Evolutionary conservation across 805 yeast genomes (phyloP).

Genomic region (Torulaspora delbrueckii): DNA sequence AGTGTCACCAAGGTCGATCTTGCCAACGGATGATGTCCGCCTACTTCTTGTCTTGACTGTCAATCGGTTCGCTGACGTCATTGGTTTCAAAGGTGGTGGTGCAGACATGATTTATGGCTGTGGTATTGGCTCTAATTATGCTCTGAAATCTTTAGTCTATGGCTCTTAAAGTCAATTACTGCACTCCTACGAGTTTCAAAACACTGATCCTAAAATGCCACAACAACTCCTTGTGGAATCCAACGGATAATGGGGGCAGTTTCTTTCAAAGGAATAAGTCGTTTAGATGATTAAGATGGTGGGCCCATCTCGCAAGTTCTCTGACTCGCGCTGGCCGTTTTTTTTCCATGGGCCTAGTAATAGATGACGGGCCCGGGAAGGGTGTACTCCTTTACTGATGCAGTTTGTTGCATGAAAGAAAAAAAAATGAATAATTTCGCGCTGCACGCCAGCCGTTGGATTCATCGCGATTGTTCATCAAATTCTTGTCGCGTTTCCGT

Average conservation of each 20-base stretch:
- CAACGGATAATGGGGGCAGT: background rate
- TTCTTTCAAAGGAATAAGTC: background rate
- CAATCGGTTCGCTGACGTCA: slow-evolving; percentile 12
- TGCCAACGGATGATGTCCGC: slow-evolving; percentile 70
- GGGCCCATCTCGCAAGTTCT: background rate
- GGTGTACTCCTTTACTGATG: background rate
- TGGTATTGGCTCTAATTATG: background rate
- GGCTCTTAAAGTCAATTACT: background rate
- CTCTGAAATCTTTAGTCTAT: background rate
- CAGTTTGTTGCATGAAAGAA: background rate
- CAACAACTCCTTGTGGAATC: background rate
- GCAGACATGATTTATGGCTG: background rate
- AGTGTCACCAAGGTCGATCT: slow-evolving; percentile 65
- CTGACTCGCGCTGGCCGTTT: background rate
- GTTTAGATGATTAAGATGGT: background rate
- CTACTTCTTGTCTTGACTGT: slow-evolving; percentile 29
- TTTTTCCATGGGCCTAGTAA: background rate
- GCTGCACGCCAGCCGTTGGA: background rate
- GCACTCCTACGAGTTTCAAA: background rate
- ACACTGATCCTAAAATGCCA: background rate
- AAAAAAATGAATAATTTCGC: background rate
- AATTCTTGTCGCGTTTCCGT: background rate
- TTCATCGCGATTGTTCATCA: background rate
- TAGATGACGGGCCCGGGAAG: background rate
- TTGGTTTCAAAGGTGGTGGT: slow-evolving; percentile 11